Percentiles rank a stretch among this genome's conserved stretches.
Evolutionary conservation across 768 basidiomycete genomes (phyloP).

Genomic region (Leccinum barrowsii): DNA sequence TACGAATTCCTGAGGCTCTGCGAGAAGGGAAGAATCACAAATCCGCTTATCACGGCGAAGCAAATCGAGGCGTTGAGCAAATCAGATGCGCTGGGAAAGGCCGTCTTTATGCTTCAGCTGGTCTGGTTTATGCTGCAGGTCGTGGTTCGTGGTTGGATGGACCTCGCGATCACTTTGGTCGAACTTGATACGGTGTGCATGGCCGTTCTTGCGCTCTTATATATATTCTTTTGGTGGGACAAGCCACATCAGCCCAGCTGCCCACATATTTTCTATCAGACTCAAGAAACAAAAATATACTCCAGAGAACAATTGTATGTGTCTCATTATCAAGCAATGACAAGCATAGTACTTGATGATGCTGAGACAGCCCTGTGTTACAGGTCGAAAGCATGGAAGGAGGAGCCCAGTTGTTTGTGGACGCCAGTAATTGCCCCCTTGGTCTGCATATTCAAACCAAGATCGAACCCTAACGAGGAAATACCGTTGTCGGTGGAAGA

Average conservation of each 20-base stretch:
- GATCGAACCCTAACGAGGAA: not conserved
- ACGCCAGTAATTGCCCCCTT: not conserved
- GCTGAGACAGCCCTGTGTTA: not conserved
- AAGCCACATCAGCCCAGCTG: not conserved
- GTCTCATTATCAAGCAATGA: not conserved
- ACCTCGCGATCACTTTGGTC: not conserved
- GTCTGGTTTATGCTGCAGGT: not conserved
- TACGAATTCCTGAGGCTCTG: not conserved
- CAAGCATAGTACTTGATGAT: not conserved
- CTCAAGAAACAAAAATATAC: not conserved
- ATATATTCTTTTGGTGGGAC: constrained; percentile 2
- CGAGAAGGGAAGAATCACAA: not conserved
- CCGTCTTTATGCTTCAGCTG: not conserved
- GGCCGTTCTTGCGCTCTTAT: not conserved
- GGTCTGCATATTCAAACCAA: not conserved
- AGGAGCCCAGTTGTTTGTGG: not conserved
- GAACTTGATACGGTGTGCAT: constrained; percentile 4
- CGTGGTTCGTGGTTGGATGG: not conserved
- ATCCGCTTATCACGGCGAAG: not conserved
- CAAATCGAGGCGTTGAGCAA: not conserved
- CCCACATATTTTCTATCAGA: not conserved
- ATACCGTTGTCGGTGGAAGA: not conserved
- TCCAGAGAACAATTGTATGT: not conserved
- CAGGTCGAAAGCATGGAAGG: not conserved
- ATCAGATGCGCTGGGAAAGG: not conserved